Conservation (phyloP, 1,284 basidiomycete species). For the Ustilago trichophora region DNA sequence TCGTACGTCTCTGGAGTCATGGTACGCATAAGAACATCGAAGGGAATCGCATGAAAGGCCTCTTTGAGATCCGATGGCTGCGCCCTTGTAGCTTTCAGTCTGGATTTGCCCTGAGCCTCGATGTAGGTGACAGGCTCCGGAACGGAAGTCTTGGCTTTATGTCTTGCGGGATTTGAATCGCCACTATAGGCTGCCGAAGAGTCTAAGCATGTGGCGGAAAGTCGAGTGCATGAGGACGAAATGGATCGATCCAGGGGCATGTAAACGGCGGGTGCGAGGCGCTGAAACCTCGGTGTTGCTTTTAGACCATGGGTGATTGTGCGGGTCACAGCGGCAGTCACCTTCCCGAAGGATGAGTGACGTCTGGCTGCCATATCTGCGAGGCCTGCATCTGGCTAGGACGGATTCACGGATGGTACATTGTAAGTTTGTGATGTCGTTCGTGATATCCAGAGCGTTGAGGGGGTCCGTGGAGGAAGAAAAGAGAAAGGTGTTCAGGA, state of each 20-base stretch:
- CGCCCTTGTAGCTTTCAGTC: background rate
- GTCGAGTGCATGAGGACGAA: background rate
- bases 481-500: no score
- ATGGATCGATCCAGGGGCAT: background rate
- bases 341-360: background rate
- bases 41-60: background rate
- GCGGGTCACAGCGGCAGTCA: constrained; percentile 4
- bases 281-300: background rate
- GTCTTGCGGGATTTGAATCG: no score
- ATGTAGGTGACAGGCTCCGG: no score
- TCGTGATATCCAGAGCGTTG: no score
- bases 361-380: constrained; percentile 7
- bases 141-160: no score
- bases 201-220: background rate
- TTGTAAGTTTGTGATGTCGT: background rate
- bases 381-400: background rate
- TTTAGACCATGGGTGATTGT: background rate
- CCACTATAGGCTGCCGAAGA: no score
- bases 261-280: background rate
- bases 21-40: background rate
- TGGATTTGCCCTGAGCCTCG: background rate
- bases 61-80: no score
- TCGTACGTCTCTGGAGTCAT: constrained; percentile 3
- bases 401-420: background rate
- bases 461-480: no score